A percentile compares a stretch with the other conserved stretches of the same genome.
Conservation (phyloP, 306 rosid genomes). For the Hylodesmum podocarpum region DNA sequence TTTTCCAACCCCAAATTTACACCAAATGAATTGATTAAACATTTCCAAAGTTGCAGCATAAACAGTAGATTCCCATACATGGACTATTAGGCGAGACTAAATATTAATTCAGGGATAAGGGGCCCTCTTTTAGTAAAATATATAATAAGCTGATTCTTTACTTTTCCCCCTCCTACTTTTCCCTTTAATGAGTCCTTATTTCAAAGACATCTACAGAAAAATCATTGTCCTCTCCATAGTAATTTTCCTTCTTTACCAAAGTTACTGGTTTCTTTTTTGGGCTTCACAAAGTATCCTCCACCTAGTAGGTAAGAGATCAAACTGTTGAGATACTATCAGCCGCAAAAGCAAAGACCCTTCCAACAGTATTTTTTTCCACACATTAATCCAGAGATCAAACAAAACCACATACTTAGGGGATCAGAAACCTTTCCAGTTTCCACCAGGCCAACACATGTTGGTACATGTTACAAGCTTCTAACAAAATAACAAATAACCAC, state of each 20-base stretch:
- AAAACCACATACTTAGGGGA: background rate
- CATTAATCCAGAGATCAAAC: background rate
- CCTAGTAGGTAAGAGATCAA: background rate
- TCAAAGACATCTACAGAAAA: conserved; percentile 4
- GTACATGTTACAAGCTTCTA: background rate
- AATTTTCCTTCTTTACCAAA: background rate
- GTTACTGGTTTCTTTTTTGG: background rate
- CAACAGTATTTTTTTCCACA: background rate
- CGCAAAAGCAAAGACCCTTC: background rate
- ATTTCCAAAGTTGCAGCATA: background rate
- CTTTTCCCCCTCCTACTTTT: background rate
- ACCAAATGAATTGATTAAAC: conserved; percentile 1
- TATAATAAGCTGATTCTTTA: background rate
- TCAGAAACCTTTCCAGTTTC: background rate
- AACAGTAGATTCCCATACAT: background rate
- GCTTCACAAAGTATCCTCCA: background rate
- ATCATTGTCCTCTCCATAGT: background rate
- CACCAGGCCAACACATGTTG: background rate
- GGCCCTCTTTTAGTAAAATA: background rate
- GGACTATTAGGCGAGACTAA: background rate
- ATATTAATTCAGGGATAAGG: background rate
- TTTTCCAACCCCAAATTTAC: background rate
- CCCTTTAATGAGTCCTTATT: background rate
- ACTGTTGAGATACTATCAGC: background rate
- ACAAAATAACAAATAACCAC: background rate